phyloP scores from a whole-genome alignment of 352 stramenopile genomes.

The Phytopythium aichiense region DNA sequence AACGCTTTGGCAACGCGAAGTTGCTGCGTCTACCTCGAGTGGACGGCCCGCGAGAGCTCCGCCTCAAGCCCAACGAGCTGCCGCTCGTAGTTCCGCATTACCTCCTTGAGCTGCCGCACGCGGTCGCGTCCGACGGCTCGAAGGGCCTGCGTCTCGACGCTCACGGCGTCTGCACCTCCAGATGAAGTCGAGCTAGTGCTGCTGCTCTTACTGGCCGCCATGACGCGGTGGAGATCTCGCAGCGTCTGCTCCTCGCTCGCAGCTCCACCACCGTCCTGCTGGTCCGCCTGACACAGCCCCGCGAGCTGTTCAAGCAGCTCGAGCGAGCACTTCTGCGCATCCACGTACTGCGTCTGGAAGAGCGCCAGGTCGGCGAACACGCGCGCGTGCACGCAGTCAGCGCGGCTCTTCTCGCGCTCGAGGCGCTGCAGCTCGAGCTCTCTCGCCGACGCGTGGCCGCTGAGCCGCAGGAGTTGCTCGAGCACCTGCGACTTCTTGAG shows the following conservation, averaged over 20 bases:
- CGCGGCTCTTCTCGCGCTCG: constrained; percentile 37
- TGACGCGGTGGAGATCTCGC: constrained; percentile 32
- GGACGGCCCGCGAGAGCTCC: constrained; percentile 43
- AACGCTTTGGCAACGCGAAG: too few relatives aligned
- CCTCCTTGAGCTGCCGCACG: constrained; percentile 34
- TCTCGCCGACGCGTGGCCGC: constrained; percentile 29
- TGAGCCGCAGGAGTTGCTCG: constrained; percentile 45
- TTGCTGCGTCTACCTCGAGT: constrained; percentile 17
- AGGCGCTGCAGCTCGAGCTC: constrained; percentile 42
- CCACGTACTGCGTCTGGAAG: constrained; percentile 47
- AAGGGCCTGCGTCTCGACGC: constrained; percentile 38
- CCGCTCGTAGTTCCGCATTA: constrained; percentile 40
- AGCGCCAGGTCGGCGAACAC: constrained; percentile 49
- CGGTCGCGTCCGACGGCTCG: constrained; percentile 30
- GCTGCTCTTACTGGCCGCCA: neutral
- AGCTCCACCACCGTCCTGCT: constrained; percentile 15
- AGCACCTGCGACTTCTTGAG: constrained; percentile 68
- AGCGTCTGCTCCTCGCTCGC: constrained; percentile 41
- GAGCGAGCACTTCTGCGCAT: constrained; percentile 48
- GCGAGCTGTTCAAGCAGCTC: constrained; percentile 48
- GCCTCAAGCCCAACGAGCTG: constrained; percentile 47
- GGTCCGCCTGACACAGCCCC: constrained; percentile 21
- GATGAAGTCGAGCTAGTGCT: neutral
- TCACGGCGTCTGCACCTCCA: neutral
- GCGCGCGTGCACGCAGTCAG: constrained; percentile 43